Evolutionary conservation across 352 stramenopile species (phyloP).

Genomic region (Phytophthora idaei): DNA sequence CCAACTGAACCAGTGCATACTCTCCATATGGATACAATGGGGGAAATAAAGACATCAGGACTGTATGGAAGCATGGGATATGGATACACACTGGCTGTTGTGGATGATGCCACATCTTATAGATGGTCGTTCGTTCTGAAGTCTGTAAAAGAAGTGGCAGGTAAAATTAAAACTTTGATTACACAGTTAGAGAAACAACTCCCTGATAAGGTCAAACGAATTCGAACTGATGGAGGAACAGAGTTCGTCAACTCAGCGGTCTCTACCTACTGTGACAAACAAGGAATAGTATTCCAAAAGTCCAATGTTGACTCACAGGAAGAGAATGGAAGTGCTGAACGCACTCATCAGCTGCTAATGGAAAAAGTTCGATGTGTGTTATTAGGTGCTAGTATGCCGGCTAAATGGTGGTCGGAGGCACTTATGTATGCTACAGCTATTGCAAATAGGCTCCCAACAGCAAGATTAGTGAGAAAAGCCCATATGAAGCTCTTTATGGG

Average conservation of each 20-base stretch:
- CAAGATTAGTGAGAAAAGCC: not conserved
- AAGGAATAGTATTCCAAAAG: not conserved
- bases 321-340: not conserved
- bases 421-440: not conserved
- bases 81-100: slow-evolving; percentile 1
- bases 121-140: slow-evolving; percentile 7
- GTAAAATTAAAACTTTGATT: not conserved
- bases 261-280: not conserved
- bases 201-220: not conserved
- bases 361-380: not conserved
- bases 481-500: not conserved
- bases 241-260: not conserved
- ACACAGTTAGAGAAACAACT: not conserved
- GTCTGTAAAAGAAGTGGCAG: not conserved
- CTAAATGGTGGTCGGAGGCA: not conserved
- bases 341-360: not conserved
- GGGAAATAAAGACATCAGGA: slow-evolving; percentile 2
- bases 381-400: not conserved
- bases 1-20: slow-evolving; percentile 10
- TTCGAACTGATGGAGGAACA: not conserved
- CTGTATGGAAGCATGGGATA: slow-evolving; percentile 8
- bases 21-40: slow-evolving; percentile 13
- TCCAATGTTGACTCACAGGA: not conserved
- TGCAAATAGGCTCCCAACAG: not conserved
- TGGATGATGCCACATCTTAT: slow-evolving; percentile 14